Base-by-base conservation (phyloP, 2,329 filamentous ascomycete species). In the Diaporthe destruens region DNA sequence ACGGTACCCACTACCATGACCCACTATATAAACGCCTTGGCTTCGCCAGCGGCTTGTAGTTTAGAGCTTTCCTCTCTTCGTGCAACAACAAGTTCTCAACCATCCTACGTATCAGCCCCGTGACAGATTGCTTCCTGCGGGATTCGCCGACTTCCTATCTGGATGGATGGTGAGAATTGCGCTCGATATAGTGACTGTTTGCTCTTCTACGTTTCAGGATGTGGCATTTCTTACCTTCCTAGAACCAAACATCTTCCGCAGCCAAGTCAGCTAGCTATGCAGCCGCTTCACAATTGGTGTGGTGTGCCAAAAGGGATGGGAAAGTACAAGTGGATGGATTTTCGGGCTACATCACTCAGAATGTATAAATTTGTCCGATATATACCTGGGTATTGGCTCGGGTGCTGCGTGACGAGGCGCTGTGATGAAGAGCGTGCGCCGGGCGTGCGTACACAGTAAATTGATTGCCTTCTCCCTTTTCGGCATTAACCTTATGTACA, bases 211-310 rank as follows among this genome's bases (percentile, higher is more conserved):
- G 36, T 32, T 32, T 39, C 14, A 29, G 32, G 36, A 53, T 34
- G 18, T 66, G 32, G 61, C 23, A 23, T 39, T 39, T 11, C 32
- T 36, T 53, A 53, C 61, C 61, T 66, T 66, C 61, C 61, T 53
- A 66, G 44, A 66, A 53, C 23, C 61, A 51, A 16, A 32, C 47
- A 23, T 53, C 4, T 53, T 29, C 61, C 61, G 61, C 39, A 20
- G 61, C 61, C 61, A 66, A 66, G 61, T 66, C 32, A 66, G 32
- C 61, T 53, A 66, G 47, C 12, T 39, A 66, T 66, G 61, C 61
- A 66, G 39, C 29, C 39, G 32, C n/a, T 36, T 25, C 32, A 29
- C 47, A 25, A n/a, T 39, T 34, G 61, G 61, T 66, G 61, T 39
- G 44, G 44, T 49, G 29, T 34, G 7, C 29, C 25, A 16, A 32